A percentile compares a stretch with the other conserved stretches of the same genome.
phyloP scores from a whole-genome alignment of 2,329 filamentous ascomycete species.

The Cryphonectria naterciae region DNA sequence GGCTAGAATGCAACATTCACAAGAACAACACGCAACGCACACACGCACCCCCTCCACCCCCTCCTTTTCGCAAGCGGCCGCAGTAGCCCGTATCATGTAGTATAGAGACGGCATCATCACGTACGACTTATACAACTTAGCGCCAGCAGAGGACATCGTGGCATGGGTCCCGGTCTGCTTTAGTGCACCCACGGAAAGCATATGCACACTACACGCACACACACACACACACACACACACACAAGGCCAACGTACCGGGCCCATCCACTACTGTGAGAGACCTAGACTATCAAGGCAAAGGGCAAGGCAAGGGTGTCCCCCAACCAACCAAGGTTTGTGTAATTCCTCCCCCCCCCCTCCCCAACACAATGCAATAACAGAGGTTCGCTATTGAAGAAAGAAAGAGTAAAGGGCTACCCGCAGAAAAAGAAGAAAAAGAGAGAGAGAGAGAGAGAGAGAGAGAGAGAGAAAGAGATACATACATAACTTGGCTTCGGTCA shows the following conservation, averaged over 20 bases:
- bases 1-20: not conserved
- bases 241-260: not conserved
- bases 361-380: conserved; percentile 19
- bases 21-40: not conserved
- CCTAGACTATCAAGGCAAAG: not conserved
- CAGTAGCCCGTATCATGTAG: not conserved
- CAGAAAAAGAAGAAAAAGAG: not conserved
- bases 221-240: not conserved
- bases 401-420: not conserved
- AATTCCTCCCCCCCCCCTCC: not conserved
- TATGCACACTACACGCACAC: not conserved
- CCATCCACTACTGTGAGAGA: not conserved
- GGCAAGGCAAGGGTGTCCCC: too few species aligned
- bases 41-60: not conserved
- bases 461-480: not conserved
- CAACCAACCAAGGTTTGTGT: too few species aligned
- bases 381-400: not conserved
- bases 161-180: not conserved
- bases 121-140: not conserved
- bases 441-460: not conserved
- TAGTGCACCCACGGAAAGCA: not conserved
- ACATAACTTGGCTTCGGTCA: conserved; percentile 12
- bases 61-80: not conserved
- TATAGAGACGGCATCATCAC: not conserved
- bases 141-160: not conserved